A percentile compares a stretch with the other conserved stretches of the same genome.
Evolutionary conservation across 768 basidiomycete species (phyloP).

Genomic region (Phanerochaete carnosa): DNA sequence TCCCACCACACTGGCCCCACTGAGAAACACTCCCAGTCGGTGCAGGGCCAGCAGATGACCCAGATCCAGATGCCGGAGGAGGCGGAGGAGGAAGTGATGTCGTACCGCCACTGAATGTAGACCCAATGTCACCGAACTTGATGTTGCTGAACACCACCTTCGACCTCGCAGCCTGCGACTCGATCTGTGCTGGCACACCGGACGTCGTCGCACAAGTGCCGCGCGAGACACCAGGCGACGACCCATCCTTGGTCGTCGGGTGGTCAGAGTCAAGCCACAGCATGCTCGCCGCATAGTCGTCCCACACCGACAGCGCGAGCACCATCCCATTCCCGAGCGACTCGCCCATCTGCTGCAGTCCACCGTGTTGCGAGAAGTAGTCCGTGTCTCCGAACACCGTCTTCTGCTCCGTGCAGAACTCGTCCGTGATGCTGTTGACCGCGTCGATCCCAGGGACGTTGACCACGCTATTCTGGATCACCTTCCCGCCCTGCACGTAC

Average conservation of each 20-base stretch:
- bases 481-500: slow-evolving; percentile 49
- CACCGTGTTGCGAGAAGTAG: slow-evolving; percentile 37
- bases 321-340: slow-evolving; percentile 43
- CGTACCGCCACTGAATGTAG: slow-evolving; percentile 27
- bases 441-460: slow-evolving; percentile 39
- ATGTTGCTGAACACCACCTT: slow-evolving; percentile 51
- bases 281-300: slow-evolving; percentile 51
- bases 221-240: slow-evolving; percentile 14
- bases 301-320: slow-evolving; percentile 41
- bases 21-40: too few relatives aligned
- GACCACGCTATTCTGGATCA: slow-evolving; percentile 47
- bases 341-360: slow-evolving; percentile 30
- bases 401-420: slow-evolving; percentile 44
- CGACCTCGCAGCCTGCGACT: slow-evolving; percentile 32
- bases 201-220: slow-evolving; percentile 39
- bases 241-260: slow-evolving; percentile 24
- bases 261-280: slow-evolving; percentile 55
- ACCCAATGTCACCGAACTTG: slow-evolving; percentile 42
- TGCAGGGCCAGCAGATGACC: too few relatives aligned
- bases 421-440: slow-evolving; percentile 45
- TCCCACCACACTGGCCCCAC: too few relatives aligned
- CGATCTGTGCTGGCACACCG: slow-evolving; percentile 41
- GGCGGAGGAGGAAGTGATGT: too few relatives aligned
- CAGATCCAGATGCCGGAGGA: too few relatives aligned
- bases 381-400: slow-evolving; percentile 39